Base-by-base conservation (phyloP, 805 yeast genomes). In the Ogataea philodendri region DNA sequence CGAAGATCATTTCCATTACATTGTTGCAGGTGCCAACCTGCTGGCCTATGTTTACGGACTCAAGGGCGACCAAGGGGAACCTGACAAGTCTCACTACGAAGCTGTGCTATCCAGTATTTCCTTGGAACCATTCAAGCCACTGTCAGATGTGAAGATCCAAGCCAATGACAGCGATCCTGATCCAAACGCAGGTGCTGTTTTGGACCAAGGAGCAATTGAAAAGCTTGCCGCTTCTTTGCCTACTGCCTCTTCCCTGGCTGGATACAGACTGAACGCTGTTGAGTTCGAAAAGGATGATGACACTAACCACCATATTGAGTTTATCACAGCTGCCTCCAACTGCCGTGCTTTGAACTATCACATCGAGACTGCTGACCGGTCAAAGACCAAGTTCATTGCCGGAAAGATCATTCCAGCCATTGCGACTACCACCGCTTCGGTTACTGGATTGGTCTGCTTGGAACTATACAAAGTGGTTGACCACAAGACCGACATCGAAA, bases 271-370 rank as follows among this genome's bases (percentile, higher is more conserved):
- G 51, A 69, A 59, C 20, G 89, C 96, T n/a, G 93, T 83, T 30
- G 97, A 89, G 49, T 93, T 93, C 60, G 99, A 93, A 66, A 93
- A 93, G 66, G 99, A 93, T 66, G 98, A 93, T 62, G 99, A 93
- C 60, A 63, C 93, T 7, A 93, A 93, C 60, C 95, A 87, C 58
- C 99, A 93, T 63, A 90, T 93, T 52, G 96, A 90, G 59, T 93
- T 93, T 62, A 93, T 93, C 51, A 70, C 90, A 11, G 95, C 97
- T 14, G 95, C 97, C 15, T 90, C 97, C 3, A 93, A 93, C 61
- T 78, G 95, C 63, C 81, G 99, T 61, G 99, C 99, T 18, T 70
- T 78, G 64, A 90, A 88, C 65, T 90, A 90, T 57, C 74, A 78
- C 25, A 88, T 90, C 49, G 95, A 87, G 55, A 68, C 87, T 9